phyloP scores from a whole-genome alignment of 2,329 filamentous ascomycete species.

The Colletotrichum zoysiae region DNA sequence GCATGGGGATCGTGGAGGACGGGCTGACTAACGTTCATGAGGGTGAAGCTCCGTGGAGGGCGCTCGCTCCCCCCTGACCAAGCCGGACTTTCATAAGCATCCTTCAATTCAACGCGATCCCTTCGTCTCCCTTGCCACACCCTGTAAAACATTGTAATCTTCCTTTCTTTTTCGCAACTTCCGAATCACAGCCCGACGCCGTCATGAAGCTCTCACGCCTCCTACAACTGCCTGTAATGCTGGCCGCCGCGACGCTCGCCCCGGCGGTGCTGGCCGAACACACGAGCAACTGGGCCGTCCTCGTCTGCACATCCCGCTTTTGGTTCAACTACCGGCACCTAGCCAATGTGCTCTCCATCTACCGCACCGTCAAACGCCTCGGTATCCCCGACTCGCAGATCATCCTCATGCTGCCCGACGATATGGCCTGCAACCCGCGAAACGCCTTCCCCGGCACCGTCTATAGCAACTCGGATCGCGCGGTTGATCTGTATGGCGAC shows the following conservation, averaged over 20 bases:
- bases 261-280: constrained; percentile 74
- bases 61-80: constrained; percentile 31
- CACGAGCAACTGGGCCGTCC: constrained; percentile 98
- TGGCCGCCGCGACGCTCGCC: constrained; percentile 62
- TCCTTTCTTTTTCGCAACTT: not conserved
- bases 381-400: constrained; percentile 99
- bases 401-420: constrained; percentile 99
- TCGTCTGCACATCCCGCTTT: constrained; percentile 98
- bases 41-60: constrained; percentile 35
- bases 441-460: constrained; percentile 98
- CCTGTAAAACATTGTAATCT: not conserved
- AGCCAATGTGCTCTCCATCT: constrained; percentile 96
- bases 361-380: constrained; percentile 96
- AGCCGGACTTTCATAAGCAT: not conserved
- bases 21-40: constrained; percentile 38
- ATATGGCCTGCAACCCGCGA: constrained; percentile 99
- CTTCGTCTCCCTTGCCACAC: constrained; percentile 24
- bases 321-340: constrained; percentile 99
- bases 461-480: constrained; percentile 97
- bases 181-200: not conserved
- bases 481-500: constrained; percentile 95
- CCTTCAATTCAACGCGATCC: constrained; percentile 6
- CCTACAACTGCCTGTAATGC: constrained; percentile 60
- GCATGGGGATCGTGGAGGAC: not conserved
- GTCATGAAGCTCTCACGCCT: constrained; percentile 65